Conservation (phyloP, 345 rosid genomes). For the Pseudoturritis turrita region DNA sequence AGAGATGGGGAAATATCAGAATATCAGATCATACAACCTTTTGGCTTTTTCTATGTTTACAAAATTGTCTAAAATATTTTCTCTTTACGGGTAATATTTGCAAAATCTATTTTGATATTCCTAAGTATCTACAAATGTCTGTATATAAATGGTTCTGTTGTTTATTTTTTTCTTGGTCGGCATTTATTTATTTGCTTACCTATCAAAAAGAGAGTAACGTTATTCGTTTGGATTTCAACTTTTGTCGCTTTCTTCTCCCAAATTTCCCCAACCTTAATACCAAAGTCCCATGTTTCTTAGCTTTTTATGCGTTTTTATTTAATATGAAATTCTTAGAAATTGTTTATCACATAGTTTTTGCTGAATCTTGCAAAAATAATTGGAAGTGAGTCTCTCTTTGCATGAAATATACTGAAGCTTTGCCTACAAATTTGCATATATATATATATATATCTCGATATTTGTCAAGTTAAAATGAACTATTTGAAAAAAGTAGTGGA, state of each 20-base stretch:
- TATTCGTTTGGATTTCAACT: slow-evolving; percentile 8
- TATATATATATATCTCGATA: no score
- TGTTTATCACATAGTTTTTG: neutral
- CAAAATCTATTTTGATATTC: slow-evolving; percentile 3
- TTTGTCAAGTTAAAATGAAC: neutral
- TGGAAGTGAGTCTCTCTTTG: neutral
- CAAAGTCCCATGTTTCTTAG: slow-evolving; percentile 18
- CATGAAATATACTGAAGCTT: neutral
- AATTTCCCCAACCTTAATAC: slow-evolving; percentile 2
- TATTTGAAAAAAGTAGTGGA: neutral
- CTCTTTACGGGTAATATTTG: slow-evolving; percentile 17
- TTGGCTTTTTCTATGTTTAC: neutral
- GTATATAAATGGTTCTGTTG: slow-evolving; percentile 15
- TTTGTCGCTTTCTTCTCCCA: slow-evolving; percentile 19
- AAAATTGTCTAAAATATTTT: neutral
- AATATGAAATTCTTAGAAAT: neutral
- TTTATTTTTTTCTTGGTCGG: slow-evolving; percentile 15
- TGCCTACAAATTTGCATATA: neutral
- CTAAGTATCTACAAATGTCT: slow-evolving; percentile 2
- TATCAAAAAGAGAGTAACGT: neutral
- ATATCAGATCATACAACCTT: neutral
- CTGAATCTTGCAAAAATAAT: neutral
- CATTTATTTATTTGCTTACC: slow-evolving; percentile 11
- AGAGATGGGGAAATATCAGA: neutral
- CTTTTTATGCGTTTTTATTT: neutral